Percentiles rank a stretch among this genome's conserved stretches.
These are phyloP conservation scores for Saturnispora halmiae DNA, from an alignment of 805 yeast species.

Conservation along the genomic window DNA sequence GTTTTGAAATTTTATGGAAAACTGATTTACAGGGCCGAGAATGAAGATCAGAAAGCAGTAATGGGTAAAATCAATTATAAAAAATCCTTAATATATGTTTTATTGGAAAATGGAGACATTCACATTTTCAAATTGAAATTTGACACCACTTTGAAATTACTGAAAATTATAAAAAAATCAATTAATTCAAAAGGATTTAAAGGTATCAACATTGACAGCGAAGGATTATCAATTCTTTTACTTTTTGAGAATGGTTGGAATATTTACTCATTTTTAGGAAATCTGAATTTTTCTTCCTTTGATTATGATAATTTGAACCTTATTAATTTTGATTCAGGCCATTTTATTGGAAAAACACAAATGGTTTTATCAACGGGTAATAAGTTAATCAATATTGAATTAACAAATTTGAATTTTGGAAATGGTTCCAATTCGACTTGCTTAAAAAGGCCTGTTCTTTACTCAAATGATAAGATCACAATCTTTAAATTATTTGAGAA, in stretches of 20 bases:
- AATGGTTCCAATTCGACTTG: conserved; percentile 19
- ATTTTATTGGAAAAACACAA: conserved; percentile 26
- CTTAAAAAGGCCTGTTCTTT: conserved; percentile 34
- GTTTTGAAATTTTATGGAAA: conserved; percentile 20
- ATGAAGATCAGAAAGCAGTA: conserved; percentile 12
- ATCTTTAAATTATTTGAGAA: conserved; percentile 42
- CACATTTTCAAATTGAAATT: conserved; percentile 31
- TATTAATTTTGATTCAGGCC: conserved; percentile 14
- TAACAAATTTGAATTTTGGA: conserved; percentile 22
- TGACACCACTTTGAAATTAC: conserved; percentile 22
- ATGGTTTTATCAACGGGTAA: conserved; percentile 26
- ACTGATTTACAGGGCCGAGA: conserved; percentile 17
- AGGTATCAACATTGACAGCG: conserved; percentile 23
- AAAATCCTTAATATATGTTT: conserved; percentile 34
- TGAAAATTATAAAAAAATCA: conserved; percentile 30
- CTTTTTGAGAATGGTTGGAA: conserved; percentile 37
- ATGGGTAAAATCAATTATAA: conserved; percentile 32
- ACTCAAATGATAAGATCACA: conserved; percentile 32
- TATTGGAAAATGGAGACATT: conserved; percentile 30
- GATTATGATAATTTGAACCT: conserved; percentile 26
- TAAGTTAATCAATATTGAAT: conserved; percentile 24
- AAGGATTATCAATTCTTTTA: conserved; percentile 24
- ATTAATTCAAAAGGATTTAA: conserved; percentile 27
- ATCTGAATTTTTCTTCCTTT: conserved; percentile 34
- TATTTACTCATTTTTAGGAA: conserved; percentile 39